Evolutionary conservation across 106 monocot species (phyloP), one percentile per base, ranked within the genome.

Genomic region (Dactylorhiza incarnata): DNA sequence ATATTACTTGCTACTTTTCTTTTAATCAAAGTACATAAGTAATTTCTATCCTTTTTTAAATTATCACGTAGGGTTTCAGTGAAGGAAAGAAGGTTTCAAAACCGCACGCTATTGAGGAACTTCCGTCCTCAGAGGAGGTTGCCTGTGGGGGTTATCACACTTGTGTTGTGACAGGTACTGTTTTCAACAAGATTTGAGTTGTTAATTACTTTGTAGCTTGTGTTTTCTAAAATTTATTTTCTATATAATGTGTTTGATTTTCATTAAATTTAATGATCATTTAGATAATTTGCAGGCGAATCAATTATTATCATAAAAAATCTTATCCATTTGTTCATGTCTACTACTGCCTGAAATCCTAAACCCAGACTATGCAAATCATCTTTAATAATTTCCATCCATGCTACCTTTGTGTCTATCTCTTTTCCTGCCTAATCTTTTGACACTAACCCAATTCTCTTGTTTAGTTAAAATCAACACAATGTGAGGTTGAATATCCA

Each of bases 131-230:
- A 11, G 81, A 81, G 76, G 84, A 85, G 82, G 89, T 99, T 78
- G 89, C 97, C 71, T 99, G 97, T 86, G 97, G 97, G 45, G 97
- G 97, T 78, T 99, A 99, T 77, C 97, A 99, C 80, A 99, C 97
- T 51, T 94, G 94, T 70, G 83, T 83, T 74, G 51, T 99, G 68
- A 91, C 94, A 91, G 61, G 97, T 99, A 91, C 23, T 72, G 10
- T 49, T 54, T 43, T 74, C 5, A 49, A 48, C 48, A 22, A 48
- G 17, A 17, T 69, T n/a, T 49, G 11, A 49, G 20, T 49, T 72
- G 48, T 72, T 45, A 45, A 49, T 72, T 49, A 48, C 49, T 12
- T 23, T 16, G 72, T 72, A 72, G 69, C 45, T 20, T 23, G 20
- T 24, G 48, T 22, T 49, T 72, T 69, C 46, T 66, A 15, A 19